These are phyloP conservation scores for Sarcodon sp. DNA, from an alignment of 768 basidiomycete genomes.

Conservation along the genomic window DNA sequence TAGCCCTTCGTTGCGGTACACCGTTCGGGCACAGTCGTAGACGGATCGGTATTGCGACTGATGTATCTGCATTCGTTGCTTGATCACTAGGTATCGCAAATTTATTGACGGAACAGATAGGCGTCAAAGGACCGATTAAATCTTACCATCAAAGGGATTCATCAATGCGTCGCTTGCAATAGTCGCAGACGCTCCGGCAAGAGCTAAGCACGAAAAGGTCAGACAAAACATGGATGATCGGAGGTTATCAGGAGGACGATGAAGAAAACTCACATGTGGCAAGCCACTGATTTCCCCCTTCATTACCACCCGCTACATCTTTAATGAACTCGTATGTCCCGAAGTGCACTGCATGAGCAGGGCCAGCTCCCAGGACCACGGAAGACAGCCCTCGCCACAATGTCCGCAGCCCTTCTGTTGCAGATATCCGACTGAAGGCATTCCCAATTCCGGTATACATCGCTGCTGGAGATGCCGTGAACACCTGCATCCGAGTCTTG, in stretches of 20 bases:
- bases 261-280: slow-evolving; percentile 63
- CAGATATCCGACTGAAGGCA: slow-evolving; percentile 83
- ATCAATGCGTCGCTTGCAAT: slow-evolving; percentile 94
- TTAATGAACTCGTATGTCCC: slow-evolving; percentile 92
- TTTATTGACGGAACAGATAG: background rate
- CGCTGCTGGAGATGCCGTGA: slow-evolving; percentile 73
- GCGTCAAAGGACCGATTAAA: background rate
- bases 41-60: slow-evolving; percentile 86
- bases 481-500: slow-evolving; percentile 99
- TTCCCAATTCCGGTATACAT: slow-evolving; percentile 86
- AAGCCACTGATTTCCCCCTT: slow-evolving; percentile 51
- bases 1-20: slow-evolving; percentile 79
- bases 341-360: slow-evolving; percentile 97
- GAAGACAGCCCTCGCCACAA: slow-evolving; percentile 96
- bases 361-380: slow-evolving; percentile 92
- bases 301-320: slow-evolving; percentile 83
- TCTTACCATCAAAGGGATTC: slow-evolving; percentile 98
- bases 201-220: slow-evolving; percentile 29
- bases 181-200: slow-evolving; percentile 91
- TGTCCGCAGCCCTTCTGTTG: slow-evolving; percentile 83
- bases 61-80: slow-evolving; percentile 98
- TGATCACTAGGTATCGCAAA: slow-evolving; percentile 61
- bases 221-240: background rate
- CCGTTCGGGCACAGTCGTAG: slow-evolving; percentile 69
- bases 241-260: slow-evolving; percentile 3